A percentile compares a stretch with the other conserved stretches of the same genome.
Conservation (phyloP, 805 yeast genomes). For the Deakozyma indianensis region DNA sequence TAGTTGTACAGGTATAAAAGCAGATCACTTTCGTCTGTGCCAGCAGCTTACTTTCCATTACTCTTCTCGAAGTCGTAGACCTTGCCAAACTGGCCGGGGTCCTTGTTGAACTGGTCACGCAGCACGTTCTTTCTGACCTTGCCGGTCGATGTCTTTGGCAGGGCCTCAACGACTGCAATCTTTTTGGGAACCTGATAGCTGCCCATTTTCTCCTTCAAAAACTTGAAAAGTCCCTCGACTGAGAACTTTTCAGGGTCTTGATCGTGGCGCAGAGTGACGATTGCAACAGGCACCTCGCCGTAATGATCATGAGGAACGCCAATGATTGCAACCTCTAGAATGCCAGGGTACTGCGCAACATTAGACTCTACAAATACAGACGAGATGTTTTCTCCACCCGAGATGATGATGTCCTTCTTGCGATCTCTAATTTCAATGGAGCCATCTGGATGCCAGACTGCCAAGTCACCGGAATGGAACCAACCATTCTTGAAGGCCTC, state of each 20-base stretch:
- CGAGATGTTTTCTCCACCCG: slow-evolving; percentile 25
- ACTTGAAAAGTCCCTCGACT: slow-evolving; percentile 11
- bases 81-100: not conserved
- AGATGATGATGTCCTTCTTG: slow-evolving; percentile 23
- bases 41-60: too few relatives aligned
- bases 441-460: slow-evolving; percentile 23
- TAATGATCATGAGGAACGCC: slow-evolving; percentile 19
- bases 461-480: slow-evolving; percentile 23
- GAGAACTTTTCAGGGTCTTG: slow-evolving; percentile 8
- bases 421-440: slow-evolving; percentile 21
- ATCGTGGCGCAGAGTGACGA: slow-evolving; percentile 11
- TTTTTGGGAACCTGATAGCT: slow-evolving; percentile 22
- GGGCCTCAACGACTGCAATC: slow-evolving; percentile 13
- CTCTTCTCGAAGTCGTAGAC: not conserved
- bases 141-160: slow-evolving; percentile 25
- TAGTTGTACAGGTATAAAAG: too few relatives aligned
- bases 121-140: slow-evolving; percentile 21
- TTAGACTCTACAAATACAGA: slow-evolving; percentile 21
- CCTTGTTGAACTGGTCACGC: slow-evolving; percentile 10
- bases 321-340: slow-evolving; percentile 21
- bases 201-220: slow-evolving; percentile 16
- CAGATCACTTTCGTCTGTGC: too few relatives aligned
- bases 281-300: slow-evolving; percentile 23
- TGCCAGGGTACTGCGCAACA: slow-evolving; percentile 15
- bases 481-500: slow-evolving; percentile 21